Base-by-base conservation (phyloP, 225 moss, liverwort and hornwort species). In the Pseudoscleropodium purum region DNA sequence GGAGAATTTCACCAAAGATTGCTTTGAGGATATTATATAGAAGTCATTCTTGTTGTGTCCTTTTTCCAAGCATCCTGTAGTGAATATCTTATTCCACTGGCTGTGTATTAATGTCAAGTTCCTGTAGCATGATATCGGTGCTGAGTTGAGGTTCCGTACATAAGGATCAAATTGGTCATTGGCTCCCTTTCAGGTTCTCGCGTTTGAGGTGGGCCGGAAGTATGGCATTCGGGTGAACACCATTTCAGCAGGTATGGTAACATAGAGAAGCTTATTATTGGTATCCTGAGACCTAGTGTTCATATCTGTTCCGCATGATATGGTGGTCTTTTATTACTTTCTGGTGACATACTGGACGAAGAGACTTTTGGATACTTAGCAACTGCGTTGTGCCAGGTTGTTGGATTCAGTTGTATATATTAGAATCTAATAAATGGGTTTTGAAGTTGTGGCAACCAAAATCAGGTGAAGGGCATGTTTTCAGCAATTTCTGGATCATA, bases 201-300 rank as follows among this genome's bases (percentile, higher is more conserved):
- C 99, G 49, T 97, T 95, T 84, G 99, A 99, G 92, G 99, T 92
- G 51, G 99, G 99, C 88, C 94, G 99, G 84, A 99, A 99, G 91
- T 90, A 97, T 75, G 95, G 95, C 29, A 97, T 99, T 89, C 95
- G 99, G 89, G 99, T 99, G 72, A 99, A 99, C 89, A 93, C 95
- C 36, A 96, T 99, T 73, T 99, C 97, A 89, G 97, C 98, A 91
- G 98, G 98, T 97, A 76, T 36, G 52, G 70, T 37, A 79, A 33
- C 8, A 20, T 84, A 30, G 72, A 52, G n/a, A 74, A 26, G 39
- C 60, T 59, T 80, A 39, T 41, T 80, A 41, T 80, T 60, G 60
- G 26, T 60, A 60, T 60, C 80, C 60, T 80, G 57, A 79, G 59
- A 11, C 37, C 37, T 54, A 78, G 59, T 41, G 39, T 39, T 39